A percentile compares a stretch with the other conserved stretches of the same genome.
phyloP scores from a whole-genome alignment of 2,329 filamentous ascomycete genomes.

The Aspergillus pseudoglaucus region DNA sequence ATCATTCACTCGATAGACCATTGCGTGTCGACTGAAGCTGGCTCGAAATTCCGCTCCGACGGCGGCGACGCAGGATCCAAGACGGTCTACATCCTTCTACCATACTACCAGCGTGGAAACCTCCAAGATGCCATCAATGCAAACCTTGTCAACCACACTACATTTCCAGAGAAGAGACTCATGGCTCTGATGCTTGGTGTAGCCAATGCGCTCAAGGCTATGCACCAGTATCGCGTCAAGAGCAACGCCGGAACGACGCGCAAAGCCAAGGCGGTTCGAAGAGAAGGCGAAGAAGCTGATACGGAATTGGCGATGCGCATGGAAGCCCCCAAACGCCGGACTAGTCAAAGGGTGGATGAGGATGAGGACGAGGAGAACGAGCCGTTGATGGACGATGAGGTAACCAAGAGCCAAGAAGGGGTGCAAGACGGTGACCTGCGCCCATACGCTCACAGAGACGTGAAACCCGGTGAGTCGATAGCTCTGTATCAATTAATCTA shows the following conservation, averaged over 20 bases:
- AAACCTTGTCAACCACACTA: constrained; percentile 89
- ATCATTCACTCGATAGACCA: constrained; percentile 86
- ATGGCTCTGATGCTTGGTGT: constrained; percentile 91
- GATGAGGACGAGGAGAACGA: constrained; percentile 71
- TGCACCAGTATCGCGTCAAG: constrained; percentile 79
- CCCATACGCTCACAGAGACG: constrained; percentile 90
- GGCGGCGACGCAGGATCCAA: constrained; percentile 62
- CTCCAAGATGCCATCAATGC: constrained; percentile 98
- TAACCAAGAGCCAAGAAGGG: constrained; percentile 60
- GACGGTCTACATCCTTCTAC: constrained; percentile 92
- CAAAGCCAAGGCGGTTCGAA: constrained; percentile 50
- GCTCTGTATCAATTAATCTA: not conserved
- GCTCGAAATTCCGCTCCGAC: constrained; percentile 49
- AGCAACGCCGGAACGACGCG: constrained; percentile 48
- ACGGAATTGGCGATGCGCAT: constrained; percentile 33
- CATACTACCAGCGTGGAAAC: constrained; percentile 92
- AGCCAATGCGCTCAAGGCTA: constrained; percentile 75
- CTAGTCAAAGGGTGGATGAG: constrained; percentile 43
- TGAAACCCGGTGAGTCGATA: constrained; percentile 74
- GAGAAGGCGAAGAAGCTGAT: constrained; percentile 52
- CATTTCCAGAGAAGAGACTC: constrained; percentile 78
- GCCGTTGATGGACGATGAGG: constrained; percentile 76
- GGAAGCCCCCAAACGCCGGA: constrained; percentile 34
- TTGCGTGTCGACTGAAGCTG: constrained; percentile 66
- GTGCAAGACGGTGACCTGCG: constrained; percentile 62